phyloP scores from a whole-genome alignment of 805 yeast species.

The Alloascoidea hylecoeti region DNA sequence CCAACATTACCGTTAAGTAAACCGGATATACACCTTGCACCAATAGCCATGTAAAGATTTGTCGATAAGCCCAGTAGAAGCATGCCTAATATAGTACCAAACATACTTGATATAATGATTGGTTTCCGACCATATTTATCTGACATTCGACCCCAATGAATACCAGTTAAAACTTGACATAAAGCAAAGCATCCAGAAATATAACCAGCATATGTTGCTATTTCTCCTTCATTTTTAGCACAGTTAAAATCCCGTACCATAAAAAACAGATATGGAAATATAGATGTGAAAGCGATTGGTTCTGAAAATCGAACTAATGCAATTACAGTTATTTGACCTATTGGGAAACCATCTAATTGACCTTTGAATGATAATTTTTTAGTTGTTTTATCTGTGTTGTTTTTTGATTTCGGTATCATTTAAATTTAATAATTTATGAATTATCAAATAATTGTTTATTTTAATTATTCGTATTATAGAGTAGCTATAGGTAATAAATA shows the following conservation, averaged over 20 bases:
- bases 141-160: constrained; percentile 44
- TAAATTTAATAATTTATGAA: too few relatives aligned
- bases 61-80: constrained; percentile 37
- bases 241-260: constrained; percentile 46
- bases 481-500: too few relatives aligned
- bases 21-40: constrained; percentile 40
- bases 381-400: neutral
- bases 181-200: constrained; percentile 46
- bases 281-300: constrained; percentile 48
- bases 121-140: constrained; percentile 42
- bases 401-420: too few relatives aligned
- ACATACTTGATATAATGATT: constrained; percentile 33
- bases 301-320: constrained; percentile 35
- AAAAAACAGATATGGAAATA: constrained; percentile 49
- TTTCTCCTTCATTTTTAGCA: constrained; percentile 35
- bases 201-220: constrained; percentile 45
- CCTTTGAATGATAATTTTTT: neutral
- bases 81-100: constrained; percentile 35
- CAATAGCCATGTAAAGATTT: constrained; percentile 35
- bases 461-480: too few relatives aligned
- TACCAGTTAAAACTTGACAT: constrained; percentile 39
- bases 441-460: too few relatives aligned
- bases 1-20: constrained; percentile 47
- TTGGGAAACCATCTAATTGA: constrained; percentile 2
- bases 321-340: constrained; percentile 2